These are phyloP conservation scores for Dunaliella primolecta DNA, from an alignment of 139 green algal species.

Conservation along the genomic window DNA sequence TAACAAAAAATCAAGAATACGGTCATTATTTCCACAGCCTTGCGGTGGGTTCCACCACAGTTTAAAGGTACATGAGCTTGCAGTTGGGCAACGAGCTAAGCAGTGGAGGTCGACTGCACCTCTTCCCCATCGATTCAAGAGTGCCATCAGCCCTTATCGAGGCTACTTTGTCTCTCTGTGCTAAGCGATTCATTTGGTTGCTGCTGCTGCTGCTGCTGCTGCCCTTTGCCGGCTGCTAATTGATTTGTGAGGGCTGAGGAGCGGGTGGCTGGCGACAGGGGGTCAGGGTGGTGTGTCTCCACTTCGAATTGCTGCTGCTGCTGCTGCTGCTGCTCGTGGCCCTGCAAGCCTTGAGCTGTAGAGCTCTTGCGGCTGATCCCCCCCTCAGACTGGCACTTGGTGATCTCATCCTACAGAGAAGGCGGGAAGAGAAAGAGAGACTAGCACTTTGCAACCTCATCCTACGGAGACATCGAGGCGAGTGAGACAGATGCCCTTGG, in stretches of 20 bases:
- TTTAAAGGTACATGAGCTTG: too few species aligned
- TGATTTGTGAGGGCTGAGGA: neutral
- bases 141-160: too few species aligned
- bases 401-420: neutral
- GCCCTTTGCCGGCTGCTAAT: neutral
- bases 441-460: neutral
- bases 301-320: neutral
- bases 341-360: neutral
- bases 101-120: too few species aligned
- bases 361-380: neutral
- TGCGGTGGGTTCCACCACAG: too few species aligned
- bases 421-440: neutral
- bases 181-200: neutral
- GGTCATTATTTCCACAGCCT: too few species aligned
- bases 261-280: neutral
- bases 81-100: too few species aligned
- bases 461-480: neutral
- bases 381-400: neutral
- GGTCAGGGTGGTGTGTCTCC: neutral
- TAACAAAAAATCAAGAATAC: too few species aligned
- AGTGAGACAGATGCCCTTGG: neutral
- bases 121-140: too few species aligned
- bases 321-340: neutral
- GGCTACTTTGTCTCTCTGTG: too few species aligned
- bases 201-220: neutral